Conservation (phyloP, 495 filamentous ascomycete species). For the Xylaria longipes region DNA sequence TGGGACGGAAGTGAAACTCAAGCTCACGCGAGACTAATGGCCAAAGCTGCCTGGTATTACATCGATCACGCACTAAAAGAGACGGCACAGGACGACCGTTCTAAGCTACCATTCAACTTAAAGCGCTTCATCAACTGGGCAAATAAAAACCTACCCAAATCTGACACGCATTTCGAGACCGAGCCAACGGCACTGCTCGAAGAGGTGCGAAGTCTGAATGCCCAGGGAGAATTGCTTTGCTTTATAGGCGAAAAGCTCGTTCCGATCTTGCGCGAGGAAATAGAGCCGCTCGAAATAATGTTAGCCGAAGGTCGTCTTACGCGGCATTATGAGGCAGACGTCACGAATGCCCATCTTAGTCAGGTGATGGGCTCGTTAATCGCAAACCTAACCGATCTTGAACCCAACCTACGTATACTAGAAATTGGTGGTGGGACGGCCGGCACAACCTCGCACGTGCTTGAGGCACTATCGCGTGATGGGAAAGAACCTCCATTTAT, state of each 20-base stretch:
- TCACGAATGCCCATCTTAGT: constrained; percentile 34
- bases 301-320: constrained; percentile 44
- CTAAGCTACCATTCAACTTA: constrained; percentile 16
- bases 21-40: background rate
- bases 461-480: constrained; percentile 39
- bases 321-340: constrained; percentile 40
- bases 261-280: constrained; percentile 42
- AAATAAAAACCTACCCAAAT: background rate
- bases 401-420: constrained; percentile 49
- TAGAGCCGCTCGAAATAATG: constrained; percentile 46
- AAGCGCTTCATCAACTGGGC: constrained; percentile 19
- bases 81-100: constrained; percentile 18
- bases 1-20: constrained; percentile 3
- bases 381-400: constrained; percentile 34
- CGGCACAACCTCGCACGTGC: constrained; percentile 44
- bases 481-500: constrained; percentile 14
- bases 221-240: constrained; percentile 25
- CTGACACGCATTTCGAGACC: constrained; percentile 10
- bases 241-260: constrained; percentile 41
- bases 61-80: constrained; percentile 19
- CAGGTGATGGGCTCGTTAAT: constrained; percentile 31
- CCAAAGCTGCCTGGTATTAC: constrained; percentile 16
- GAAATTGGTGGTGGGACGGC: constrained; percentile 64
- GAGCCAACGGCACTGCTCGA: constrained; percentile 8
- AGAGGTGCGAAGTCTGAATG: background rate